Percentiles rank a stretch among this genome's conserved stretches.
Conservation (phyloP, 768 basidiomycete genomes). For the Infundibulicybe gibba region DNA sequence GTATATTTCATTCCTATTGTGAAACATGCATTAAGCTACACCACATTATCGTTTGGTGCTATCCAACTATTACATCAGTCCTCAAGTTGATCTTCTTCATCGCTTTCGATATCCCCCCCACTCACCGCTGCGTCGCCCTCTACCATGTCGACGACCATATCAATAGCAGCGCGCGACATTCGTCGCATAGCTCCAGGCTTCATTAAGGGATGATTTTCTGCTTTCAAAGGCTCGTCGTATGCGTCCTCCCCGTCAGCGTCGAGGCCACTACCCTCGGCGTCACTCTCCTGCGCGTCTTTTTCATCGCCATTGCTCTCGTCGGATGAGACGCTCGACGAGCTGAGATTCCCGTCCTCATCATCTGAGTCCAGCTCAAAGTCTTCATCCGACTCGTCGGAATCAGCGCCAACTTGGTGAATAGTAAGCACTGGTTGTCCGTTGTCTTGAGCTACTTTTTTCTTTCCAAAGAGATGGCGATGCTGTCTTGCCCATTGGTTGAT, state of each 20-base stretch:
- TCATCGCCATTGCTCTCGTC: conserved; percentile 24
- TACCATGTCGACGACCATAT: conserved; percentile 64
- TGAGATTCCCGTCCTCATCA: conserved; percentile 29
- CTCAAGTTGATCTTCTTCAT: conserved; percentile 50
- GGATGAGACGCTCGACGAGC: conserved; percentile 24
- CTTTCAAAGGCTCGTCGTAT: conserved; percentile 45
- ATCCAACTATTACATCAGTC: conserved; percentile 15
- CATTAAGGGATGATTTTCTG: conserved; percentile 58
- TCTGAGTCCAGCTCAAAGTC: conserved; percentile 37
- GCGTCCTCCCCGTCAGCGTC: conserved; percentile 7
- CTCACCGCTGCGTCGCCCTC: conserved; percentile 34
- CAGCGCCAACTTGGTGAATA: conserved; percentile 31
- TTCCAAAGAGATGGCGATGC: conserved; percentile 58
- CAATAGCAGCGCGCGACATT: conserved; percentile 63
- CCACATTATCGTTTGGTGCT: no score
- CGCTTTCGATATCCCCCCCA: conserved; percentile 26
- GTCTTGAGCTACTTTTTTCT: conserved; percentile 14
- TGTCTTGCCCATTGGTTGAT: conserved; percentile 64
- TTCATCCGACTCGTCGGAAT: conserved; percentile 44
- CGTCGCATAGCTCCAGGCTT: conserved; percentile 64
- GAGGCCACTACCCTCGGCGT: conserved; percentile 17
- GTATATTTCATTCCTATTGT: no score
- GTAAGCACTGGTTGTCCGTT: conserved; percentile 17
- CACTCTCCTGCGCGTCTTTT: conserved; percentile 28
- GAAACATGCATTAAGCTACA: no score